phyloP scores from a whole-genome alignment of 345 rosid genomes.

The Eucalyptus cloeziana region DNA sequence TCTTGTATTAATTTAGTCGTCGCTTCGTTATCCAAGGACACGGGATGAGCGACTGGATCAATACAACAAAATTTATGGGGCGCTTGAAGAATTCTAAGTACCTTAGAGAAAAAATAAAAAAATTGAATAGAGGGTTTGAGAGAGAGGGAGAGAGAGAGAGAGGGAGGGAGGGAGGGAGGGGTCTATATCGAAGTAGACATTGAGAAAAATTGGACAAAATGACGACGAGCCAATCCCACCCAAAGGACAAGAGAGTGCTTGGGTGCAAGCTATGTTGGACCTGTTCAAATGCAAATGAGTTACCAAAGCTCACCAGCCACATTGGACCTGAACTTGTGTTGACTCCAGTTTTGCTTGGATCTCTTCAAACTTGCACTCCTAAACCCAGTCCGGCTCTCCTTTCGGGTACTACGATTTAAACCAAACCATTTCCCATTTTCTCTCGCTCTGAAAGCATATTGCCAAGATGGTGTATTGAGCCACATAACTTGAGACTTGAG shows the following conservation, averaged over 20 bases:
- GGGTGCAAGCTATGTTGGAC: neutral
- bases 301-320: neutral
- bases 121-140: neutral
- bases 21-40: neutral
- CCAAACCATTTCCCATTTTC: neutral
- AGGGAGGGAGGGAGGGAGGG: rapidly evolving
- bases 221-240: neutral
- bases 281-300: neutral
- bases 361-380: neutral
- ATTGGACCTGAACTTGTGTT: neutral
- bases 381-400: neutral
- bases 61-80: neutral
- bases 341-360: neutral
- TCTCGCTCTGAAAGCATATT: neutral
- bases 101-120: neutral
- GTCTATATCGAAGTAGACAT: neutral
- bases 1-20: neutral
- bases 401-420: neutral
- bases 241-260: neutral
- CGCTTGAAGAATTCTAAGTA: neutral
- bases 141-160: neutral
- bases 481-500: neutral
- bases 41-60: neutral
- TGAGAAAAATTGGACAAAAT: neutral
- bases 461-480: neutral